Conservation (phyloP, 129 eudicot genomes). For the Daucus carota region DNA sequence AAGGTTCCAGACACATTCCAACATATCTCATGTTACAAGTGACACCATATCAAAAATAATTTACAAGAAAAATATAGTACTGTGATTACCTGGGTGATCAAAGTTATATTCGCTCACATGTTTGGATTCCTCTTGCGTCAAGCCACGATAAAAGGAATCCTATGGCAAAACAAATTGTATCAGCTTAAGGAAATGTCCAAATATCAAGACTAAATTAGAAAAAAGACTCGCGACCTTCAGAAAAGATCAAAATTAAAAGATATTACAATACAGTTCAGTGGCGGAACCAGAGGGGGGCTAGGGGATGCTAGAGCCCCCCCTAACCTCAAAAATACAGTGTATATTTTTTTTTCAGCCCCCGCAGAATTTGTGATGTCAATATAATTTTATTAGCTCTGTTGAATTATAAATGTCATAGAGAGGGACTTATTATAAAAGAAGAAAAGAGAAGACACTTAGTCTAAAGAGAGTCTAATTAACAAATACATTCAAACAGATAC, state of each 20-base stretch:
- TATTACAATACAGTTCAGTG: background rate
- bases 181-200: background rate
- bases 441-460: too few species aligned
- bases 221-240: background rate
- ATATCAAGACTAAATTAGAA: background rate
- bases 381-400: too few species aligned
- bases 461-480: too few species aligned
- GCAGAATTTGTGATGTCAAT: too few species aligned
- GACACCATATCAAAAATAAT: background rate
- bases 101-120: constrained; percentile 86
- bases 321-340: too few species aligned
- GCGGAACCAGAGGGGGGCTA: too few species aligned
- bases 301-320: too few species aligned
- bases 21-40: background rate
- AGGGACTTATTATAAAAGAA: too few species aligned
- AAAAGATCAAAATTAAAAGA: background rate
- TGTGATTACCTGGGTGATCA: constrained; percentile 97
- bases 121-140: constrained; percentile 74
- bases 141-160: constrained; percentile 99
- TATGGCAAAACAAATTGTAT: constrained; percentile 18
- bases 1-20: too few species aligned
- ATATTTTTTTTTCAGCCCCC: too few species aligned
- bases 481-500: too few species aligned
- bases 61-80: background rate
- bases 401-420: too few species aligned